Evolutionary conservation across 2,329 filamentous ascomycete genomes (phyloP).

Genomic region (Colletotrichum incanum): DNA sequence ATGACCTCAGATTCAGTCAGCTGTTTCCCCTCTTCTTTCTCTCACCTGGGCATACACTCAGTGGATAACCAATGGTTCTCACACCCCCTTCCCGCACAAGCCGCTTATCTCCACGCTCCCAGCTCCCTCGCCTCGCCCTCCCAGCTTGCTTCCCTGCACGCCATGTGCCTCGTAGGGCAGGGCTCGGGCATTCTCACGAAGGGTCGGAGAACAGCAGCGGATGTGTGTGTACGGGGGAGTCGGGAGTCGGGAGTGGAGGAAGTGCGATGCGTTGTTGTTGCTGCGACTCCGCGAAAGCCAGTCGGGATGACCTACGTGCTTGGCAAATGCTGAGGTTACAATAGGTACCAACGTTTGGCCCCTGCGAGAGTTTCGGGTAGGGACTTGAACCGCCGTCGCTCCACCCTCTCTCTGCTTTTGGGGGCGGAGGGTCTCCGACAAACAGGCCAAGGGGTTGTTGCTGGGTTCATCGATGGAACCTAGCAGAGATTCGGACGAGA

Average conservation of each 20-base stretch:
- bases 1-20: conserved; percentile 29
- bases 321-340: conserved; percentile 19
- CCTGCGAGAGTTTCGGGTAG: conserved; percentile 41
- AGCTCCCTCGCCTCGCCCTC: conserved; percentile 2
- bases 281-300: background rate
- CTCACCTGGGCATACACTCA: background rate
- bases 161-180: conserved; percentile 37
- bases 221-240: conserved; percentile 2
- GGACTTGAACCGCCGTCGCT: conserved; percentile 34
- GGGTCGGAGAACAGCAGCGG: conserved; percentile 1
- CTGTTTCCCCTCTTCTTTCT: conserved; percentile 10
- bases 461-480: conserved; percentile 14
- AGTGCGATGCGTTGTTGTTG: background rate
- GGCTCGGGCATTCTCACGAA: conserved; percentile 5
- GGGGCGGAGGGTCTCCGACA: conserved; percentile 36
- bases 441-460: conserved; percentile 6
- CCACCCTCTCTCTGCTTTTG: conserved; percentile 23
- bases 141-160: conserved; percentile 22
- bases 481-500: conserved; percentile 30
- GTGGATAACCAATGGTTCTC: conserved; percentile 1
- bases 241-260: conserved; percentile 8
- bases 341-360: conserved; percentile 30
- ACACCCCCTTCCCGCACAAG: conserved; percentile 12
- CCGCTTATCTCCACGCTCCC: conserved; percentile 25
- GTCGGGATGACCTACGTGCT: background rate